These are phyloP conservation scores for Cystofilobasidium bisporidii DNA, from an alignment of 768 basidiomycete species.

Conservation along the genomic window DNA sequence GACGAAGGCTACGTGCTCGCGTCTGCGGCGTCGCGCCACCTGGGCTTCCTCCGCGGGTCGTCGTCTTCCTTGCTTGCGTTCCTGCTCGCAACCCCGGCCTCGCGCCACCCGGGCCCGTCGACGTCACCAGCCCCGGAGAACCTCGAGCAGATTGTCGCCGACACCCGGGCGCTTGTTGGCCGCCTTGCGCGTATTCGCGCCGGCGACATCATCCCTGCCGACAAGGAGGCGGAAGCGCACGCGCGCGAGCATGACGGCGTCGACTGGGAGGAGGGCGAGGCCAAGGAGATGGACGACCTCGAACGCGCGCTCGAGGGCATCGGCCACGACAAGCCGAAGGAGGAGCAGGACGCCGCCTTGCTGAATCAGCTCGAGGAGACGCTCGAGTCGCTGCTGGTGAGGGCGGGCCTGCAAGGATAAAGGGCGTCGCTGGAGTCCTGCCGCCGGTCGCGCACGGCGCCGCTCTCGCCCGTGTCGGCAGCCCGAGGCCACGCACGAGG, in stretches of 20 bases:
- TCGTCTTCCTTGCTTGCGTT: slow-evolving; percentile 53
- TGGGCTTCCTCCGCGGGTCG: slow-evolving; percentile 68
- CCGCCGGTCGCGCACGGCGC: too few species aligned
- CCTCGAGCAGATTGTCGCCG: slow-evolving; percentile 31
- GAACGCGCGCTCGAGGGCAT: slow-evolving; percentile 41
- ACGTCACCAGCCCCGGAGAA: neutral
- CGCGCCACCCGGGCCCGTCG: slow-evolving; percentile 2
- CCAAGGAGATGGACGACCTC: slow-evolving; percentile 48
- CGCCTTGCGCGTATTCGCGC: slow-evolving; percentile 56
- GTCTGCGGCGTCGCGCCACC: slow-evolving; percentile 65
- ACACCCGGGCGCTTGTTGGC: slow-evolving; percentile 50
- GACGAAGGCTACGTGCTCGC: slow-evolving; percentile 67
- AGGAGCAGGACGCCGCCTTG: neutral
- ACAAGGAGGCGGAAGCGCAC: slow-evolving; percentile 69
- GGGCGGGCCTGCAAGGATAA: neutral
- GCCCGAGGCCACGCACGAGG: too few species aligned
- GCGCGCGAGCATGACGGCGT: slow-evolving; percentile 43
- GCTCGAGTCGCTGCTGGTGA: neutral
- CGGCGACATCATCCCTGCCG: slow-evolving; percentile 62
- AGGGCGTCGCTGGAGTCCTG: too few species aligned
- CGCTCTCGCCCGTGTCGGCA: too few species aligned
- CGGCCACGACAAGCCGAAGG: slow-evolving; percentile 15
- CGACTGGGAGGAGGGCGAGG: slow-evolving; percentile 21
- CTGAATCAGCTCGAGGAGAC: neutral
- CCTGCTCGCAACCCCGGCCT: slow-evolving; percentile 28